Evolutionary conservation across 805 yeast species (phyloP).

Genomic region (Clavispora asparagi): DNA sequence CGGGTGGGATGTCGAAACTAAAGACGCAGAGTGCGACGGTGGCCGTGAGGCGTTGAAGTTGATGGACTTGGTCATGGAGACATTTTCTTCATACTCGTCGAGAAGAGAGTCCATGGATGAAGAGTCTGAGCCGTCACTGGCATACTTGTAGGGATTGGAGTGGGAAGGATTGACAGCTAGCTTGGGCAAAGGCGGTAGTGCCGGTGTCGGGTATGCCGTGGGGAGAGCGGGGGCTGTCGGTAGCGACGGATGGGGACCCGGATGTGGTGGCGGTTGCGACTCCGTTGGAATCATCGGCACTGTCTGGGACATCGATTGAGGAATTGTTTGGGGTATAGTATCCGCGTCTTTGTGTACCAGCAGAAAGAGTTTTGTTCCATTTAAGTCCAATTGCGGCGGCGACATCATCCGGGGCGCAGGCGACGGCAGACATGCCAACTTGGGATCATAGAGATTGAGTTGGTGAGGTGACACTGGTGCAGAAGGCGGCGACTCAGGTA

Average conservation of each 20-base stretch:
- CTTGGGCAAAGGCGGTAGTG: too few relatives aligned
- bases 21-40: constrained; percentile 23
- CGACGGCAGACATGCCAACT: not conserved
- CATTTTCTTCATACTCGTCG: constrained; percentile 42
- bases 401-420: not conserved
- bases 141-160: not conserved
- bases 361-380: not conserved
- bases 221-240: too few relatives aligned
- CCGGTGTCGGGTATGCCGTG: too few relatives aligned
- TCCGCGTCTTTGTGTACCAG: too few relatives aligned
- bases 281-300: too few relatives aligned
- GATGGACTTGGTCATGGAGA: constrained; percentile 23
- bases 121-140: constrained; percentile 4
- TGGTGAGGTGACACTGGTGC: constrained; percentile 36
- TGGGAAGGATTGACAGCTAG: not conserved
- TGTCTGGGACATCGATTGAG: too few relatives aligned
- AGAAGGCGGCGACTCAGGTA: constrained; percentile 43
- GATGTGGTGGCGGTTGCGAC: too few relatives aligned
- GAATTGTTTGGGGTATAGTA: too few relatives aligned
- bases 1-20: constrained; percentile 13
- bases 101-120: constrained; percentile 36
- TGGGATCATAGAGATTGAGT: not conserved
- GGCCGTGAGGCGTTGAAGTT: constrained; percentile 21
- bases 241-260: too few relatives aligned
- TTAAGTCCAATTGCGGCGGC: not conserved